Percentiles rank a stretch among this genome's conserved stretches.
phyloP scores from a whole-genome alignment of 805 yeast species.

The Kuraishia cidri region DNA sequence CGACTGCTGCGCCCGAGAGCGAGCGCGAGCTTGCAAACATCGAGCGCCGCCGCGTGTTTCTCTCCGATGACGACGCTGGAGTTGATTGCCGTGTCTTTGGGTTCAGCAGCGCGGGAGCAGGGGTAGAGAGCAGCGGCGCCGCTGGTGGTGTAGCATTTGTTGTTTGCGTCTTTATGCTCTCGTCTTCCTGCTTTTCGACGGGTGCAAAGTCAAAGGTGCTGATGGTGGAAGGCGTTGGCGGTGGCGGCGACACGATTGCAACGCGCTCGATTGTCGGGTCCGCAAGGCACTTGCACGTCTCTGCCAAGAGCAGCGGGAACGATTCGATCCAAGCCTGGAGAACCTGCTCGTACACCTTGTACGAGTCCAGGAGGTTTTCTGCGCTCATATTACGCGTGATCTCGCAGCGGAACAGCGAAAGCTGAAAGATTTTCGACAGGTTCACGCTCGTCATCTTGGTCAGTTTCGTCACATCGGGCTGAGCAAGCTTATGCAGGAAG shows the following conservation, averaged over 20 bases:
- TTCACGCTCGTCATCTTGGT: conserved; percentile 27
- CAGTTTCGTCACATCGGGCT: conserved; percentile 12
- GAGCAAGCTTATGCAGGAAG: conserved; percentile 14
- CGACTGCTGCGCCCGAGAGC: no score
- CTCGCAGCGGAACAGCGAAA: conserved; percentile 19
- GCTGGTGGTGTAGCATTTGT: no score
- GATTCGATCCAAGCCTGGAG: conserved; percentile 2
- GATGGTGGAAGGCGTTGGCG: not conserved
- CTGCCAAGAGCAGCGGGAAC: not conserved
- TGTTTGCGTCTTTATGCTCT: no score
- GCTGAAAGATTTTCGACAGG: conserved; percentile 27
- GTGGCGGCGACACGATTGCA: not conserved
- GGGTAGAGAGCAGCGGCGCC: no score
- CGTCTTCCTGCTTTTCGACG: no score
- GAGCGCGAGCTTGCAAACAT: no score
- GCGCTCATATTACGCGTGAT: conserved; percentile 1
- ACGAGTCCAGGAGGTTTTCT: conserved; percentile 2
- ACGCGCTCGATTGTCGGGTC: not conserved
- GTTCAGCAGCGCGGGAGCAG: no score
- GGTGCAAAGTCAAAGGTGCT: no score
- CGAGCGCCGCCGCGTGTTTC: no score
- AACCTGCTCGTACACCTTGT: not conserved
- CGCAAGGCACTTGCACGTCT: no score
- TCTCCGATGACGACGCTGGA: no score
- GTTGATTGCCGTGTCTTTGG: no score